Evolutionary conservation across 1,139 yeast genomes (phyloP).

Genomic region (Candida pseudoviswanathii): DNA sequence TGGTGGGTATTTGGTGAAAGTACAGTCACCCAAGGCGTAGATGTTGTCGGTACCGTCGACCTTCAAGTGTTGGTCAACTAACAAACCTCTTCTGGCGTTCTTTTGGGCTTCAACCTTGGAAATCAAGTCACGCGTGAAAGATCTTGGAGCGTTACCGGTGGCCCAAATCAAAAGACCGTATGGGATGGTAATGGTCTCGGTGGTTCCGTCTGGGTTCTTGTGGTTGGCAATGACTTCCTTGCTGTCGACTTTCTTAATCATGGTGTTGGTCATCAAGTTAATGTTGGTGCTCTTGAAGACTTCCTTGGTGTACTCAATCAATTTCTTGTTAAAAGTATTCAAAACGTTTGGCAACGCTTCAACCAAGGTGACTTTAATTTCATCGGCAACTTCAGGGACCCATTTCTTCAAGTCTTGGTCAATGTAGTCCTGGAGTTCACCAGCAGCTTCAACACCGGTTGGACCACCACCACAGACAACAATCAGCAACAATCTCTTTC

Average conservation of each 20-base stretch:
- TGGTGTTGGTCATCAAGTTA: conserved; percentile 75
- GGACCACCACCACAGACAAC: conserved; percentile 97
- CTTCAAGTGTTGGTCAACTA: conserved; percentile 79
- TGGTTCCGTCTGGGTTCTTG: conserved; percentile 46
- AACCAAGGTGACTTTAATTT: conserved; percentile 78
- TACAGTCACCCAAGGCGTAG: conserved; percentile 93
- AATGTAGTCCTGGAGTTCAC: conserved; percentile 90
- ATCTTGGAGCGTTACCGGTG: conserved; percentile 92
- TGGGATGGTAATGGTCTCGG: conserved; percentile 66
- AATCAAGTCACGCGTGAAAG: conserved; percentile 68
- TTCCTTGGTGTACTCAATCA: conserved; percentile 82
- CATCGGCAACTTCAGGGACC: conserved; percentile 84
- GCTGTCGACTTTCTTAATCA: conserved; percentile 82
- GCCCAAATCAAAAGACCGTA: conserved; percentile 95
- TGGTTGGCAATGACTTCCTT: conserved; percentile 69
- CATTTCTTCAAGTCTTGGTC: conserved; percentile 87
- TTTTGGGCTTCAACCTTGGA: conserved; percentile 77
- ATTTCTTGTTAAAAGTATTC: conserved; percentile 82
- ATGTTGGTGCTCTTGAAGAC: conserved; percentile 81
- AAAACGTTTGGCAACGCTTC: conserved; percentile 92
- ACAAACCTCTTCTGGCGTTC: conserved; percentile 85
- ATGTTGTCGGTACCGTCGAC: conserved; percentile 84
- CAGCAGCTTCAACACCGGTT: conserved; percentile 96
- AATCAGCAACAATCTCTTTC: conserved; percentile 77
- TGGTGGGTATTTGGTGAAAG: conserved; percentile 88